Conservation (phyloP, 257 asterid genomes). For the Rehmannia glutinosa region DNA sequence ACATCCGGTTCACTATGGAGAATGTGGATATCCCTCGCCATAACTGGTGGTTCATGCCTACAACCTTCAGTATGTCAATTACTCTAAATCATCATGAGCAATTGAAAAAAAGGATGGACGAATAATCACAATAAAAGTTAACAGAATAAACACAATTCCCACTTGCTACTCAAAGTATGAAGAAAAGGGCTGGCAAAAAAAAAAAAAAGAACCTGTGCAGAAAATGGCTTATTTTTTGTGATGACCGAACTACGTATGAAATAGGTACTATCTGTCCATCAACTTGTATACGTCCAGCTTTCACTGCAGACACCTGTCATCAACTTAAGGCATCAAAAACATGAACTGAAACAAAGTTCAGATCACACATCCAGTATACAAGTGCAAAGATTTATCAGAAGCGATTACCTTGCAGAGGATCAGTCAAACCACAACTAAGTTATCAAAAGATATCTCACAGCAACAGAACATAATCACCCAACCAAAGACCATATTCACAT, state of each 20-base stretch:
- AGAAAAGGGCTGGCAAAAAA: background rate
- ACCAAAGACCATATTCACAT: too few relatives aligned
- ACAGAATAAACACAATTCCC: background rate
- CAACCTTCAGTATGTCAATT: conserved; percentile 51
- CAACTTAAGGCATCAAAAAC: conserved; percentile 10
- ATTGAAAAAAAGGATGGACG: background rate
- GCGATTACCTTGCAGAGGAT: background rate
- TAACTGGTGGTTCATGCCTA: conserved; percentile 99
- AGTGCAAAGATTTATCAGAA: background rate
- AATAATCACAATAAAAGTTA: background rate
- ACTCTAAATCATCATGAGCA: conserved; percentile 22
- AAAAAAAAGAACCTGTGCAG: conserved; percentile 63
- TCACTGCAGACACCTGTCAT: conserved; percentile 80
- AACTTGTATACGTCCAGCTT: conserved; percentile 86
- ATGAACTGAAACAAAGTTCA: background rate
- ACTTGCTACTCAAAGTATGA: too few relatives aligned
- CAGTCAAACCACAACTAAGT: background rate
- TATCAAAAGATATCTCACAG: background rate
- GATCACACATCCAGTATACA: background rate
- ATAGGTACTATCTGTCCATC: conserved; percentile 71
- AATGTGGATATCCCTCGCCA: conserved; percentile 72
- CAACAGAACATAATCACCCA: background rate
- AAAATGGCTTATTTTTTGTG: conserved; percentile 94
- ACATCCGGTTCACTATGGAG: conserved; percentile 75
- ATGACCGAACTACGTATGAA: conserved; percentile 61